Base-by-base conservation (phyloP, 2,329 filamentous ascomycete genomes). In the Venturia nashicola region DNA sequence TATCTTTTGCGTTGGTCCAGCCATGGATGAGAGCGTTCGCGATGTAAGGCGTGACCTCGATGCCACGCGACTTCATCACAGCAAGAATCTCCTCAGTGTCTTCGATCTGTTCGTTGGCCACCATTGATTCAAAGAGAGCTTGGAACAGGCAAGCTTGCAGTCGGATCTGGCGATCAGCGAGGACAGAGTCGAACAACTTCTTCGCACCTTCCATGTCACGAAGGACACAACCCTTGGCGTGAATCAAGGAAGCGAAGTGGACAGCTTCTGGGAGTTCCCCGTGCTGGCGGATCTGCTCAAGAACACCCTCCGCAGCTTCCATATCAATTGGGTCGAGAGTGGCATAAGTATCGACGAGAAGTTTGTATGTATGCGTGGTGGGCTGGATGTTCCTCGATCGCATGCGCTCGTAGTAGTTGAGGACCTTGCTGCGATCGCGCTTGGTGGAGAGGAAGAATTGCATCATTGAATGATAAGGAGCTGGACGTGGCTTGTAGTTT, bases 381-480 rank as follows among this genome's bases (percentile, higher is more conserved):
- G 94, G 93, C 66, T 89, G 81, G 72, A 99, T 99, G 64, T 87
- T 86, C 78, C 88, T 90, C 27, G 85, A 82, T 73, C 88, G 86
- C 94, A 99, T 97, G 67, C 93, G 90, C 76, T 96, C 88, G 73
- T 96, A 97, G 81, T 97, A 99, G 40, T 87, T 83, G 32, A 99
- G 82, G 5, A 97, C 93, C 84, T 97, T 97, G 75, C 82, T 79
- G 78, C 94, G 93, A 75, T 99, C 93, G 62, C 91, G 90, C 84
- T 97, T 97, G 64, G 93, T 97, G 65, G 90, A 96, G 69, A 97
- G 81, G 84, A 97, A 99, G 79, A 96, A 97, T 74, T 99, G 94
- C 86, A 99, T 99, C 86, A 99, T 89, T 76, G 91, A 96, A 81
- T 99, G 97, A 82, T 99, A 99, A 0, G 94, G 94, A 32, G 94